Conservation (phyloP, 140 eudicot species). For the Stevia rebaudiana region DNA sequence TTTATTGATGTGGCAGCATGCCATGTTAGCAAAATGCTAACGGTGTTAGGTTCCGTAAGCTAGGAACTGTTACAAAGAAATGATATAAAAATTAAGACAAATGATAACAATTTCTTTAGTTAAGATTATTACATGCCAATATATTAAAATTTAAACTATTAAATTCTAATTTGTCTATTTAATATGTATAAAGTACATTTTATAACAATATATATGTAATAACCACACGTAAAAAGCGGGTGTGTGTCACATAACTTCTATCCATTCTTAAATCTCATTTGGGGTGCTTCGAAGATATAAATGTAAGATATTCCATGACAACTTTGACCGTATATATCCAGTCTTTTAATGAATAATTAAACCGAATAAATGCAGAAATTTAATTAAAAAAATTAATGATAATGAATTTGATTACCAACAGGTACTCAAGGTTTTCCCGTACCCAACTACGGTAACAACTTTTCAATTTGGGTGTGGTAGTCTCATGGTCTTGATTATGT, state of each 20-base stretch:
- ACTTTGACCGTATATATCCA: neutral
- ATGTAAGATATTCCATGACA: neutral
- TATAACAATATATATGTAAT: neutral
- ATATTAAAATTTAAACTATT: too few species aligned
- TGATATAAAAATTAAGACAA: too few species aligned
- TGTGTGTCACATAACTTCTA: neutral
- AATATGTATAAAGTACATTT: neutral
- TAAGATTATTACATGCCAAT: too few species aligned
- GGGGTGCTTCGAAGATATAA: neutral
- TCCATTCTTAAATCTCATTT: neutral
- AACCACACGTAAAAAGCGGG: neutral
- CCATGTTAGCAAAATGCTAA: too few species aligned
- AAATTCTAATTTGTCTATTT: neutral
- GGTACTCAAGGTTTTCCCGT: conserved; percentile 81
- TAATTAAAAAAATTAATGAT: neutral
- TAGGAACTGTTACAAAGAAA: too few species aligned
- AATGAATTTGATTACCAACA: conserved; percentile 14
- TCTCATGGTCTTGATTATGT: conserved; percentile 48
- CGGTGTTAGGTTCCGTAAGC: too few species aligned
- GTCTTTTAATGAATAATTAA: neutral
- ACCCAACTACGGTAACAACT: conserved; percentile 75
- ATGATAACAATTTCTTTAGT: too few species aligned
- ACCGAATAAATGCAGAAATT: neutral
- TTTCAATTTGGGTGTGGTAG: conserved; percentile 85
- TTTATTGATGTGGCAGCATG: too few species aligned